Evolutionary conservation across 768 basidiomycete genomes (phyloP).

Genomic region (Auricularia cornea): DNA sequence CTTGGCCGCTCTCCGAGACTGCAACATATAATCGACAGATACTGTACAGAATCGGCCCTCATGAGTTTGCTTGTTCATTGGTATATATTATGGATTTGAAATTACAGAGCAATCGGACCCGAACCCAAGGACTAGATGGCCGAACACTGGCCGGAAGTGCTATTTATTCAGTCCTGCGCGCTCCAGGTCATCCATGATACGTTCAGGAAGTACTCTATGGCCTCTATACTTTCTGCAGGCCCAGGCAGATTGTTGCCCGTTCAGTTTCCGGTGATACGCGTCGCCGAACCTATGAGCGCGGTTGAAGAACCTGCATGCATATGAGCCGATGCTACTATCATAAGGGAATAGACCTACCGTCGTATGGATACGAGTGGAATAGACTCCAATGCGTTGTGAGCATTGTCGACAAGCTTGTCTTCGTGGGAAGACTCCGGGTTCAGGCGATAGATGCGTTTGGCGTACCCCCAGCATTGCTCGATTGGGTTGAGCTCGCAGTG

Average conservation of each 20-base stretch:
- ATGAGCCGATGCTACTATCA: not conserved
- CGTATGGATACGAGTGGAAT: slow-evolving; percentile 11
- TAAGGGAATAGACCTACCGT: slow-evolving; percentile 5
- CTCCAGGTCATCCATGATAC: slow-evolving; percentile 10
- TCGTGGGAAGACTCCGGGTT: slow-evolving; percentile 11
- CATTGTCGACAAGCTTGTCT: slow-evolving; percentile 12
- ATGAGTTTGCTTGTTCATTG: too few species aligned
- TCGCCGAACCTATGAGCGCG: slow-evolving; percentile 17
- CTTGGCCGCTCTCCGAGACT: too few species aligned
- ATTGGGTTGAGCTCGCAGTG: slow-evolving; percentile 33
- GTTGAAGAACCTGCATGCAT: slow-evolving; percentile 16
- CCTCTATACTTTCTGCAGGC: slow-evolving; percentile 17
- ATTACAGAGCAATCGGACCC: too few species aligned
- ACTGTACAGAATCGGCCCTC: too few species aligned
- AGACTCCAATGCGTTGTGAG: slow-evolving; percentile 7
- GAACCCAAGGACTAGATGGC: too few species aligned
- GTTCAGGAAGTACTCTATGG: slow-evolving; percentile 13
- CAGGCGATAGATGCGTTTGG: slow-evolving; percentile 21
- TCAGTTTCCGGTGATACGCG: slow-evolving; percentile 18
- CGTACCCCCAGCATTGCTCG: slow-evolving; percentile 29
- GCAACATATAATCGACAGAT: too few species aligned
- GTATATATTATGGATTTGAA: too few species aligned
- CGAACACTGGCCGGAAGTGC: too few species aligned
- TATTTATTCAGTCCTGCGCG: slow-evolving; percentile 38
- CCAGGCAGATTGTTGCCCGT: slow-evolving; percentile 17